Evolutionary conservation across 2,329 filamentous ascomycete species (phyloP), one percentile per base, ranked within the genome.

Genomic region (Scorias spongiosa): DNA sequence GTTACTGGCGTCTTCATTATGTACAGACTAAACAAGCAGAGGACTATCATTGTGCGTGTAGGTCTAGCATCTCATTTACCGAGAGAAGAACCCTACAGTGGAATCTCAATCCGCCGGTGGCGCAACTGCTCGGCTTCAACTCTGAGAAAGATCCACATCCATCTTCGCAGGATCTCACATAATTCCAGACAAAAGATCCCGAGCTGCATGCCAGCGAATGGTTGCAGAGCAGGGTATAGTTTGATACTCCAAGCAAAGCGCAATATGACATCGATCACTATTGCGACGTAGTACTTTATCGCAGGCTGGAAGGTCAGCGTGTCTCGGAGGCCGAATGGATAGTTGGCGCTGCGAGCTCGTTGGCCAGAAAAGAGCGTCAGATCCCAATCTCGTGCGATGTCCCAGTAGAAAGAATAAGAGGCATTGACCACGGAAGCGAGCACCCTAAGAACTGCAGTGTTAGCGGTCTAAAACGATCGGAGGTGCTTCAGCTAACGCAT

Each of bases 401-500:
- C 91, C 91, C 91, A 98, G 70, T 91, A 98, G 68, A 96, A 96
- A n/a, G 83, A 87, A 66, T 94, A 98, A 39, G 83, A 69, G 11
- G 85, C 93, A 63, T 98, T 95, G 54, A 91, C 58, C 29, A 86
- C 29, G 15, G 53, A 51, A 36, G 55, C 52, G 7, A 57, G 38
- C 3, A 56, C 41, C 57, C 57, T 51, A 9, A 50, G 40, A 3
- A 11, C 18, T 5, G 38, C 20, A 26, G 4, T 26, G 20, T 26
- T 7, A 26, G 20, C 20, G 20, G 7, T 26, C 20, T 26, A 7
- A 26, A 4, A 3, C 20, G 7, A 26, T 4, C 7, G 20, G 20
- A 26, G 7, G 4, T 26, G 20, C 20, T 26, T 26, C 20, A 26
- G 20, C 20, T 26, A 26, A 7, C 20, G 20, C 20, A 26, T 26